A percentile compares a stretch with the other conserved stretches of the same genome.
These are phyloP conservation scores for Alternaria solani DNA, from an alignment of 2,329 filamentous ascomycete genomes.

Conservation along the genomic window DNA sequence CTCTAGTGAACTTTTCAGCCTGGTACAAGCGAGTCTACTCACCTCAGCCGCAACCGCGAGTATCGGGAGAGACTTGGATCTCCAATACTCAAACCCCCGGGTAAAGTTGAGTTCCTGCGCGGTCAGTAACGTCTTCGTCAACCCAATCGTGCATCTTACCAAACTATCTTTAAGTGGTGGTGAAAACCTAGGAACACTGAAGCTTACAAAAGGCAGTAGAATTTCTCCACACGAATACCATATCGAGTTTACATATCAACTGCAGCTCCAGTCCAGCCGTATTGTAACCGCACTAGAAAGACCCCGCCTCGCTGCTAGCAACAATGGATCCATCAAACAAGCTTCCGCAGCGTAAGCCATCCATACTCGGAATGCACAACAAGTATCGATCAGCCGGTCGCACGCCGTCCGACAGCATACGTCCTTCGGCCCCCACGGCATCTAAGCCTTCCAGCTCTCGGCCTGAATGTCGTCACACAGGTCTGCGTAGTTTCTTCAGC, in stretches of 20 bases:
- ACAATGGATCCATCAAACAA: background rate
- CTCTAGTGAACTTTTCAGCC: background rate
- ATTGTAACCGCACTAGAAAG: background rate
- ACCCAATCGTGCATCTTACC: background rate
- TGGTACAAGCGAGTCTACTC: background rate
- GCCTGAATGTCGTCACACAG: background rate
- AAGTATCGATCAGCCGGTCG: background rate
- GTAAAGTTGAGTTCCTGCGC: background rate
- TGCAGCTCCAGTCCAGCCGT: background rate
- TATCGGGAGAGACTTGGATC: background rate
- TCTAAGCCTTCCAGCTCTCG: background rate
- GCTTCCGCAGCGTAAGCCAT: constrained; percentile 2
- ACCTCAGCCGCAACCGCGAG: background rate
- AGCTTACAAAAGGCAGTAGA: background rate
- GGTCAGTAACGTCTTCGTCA: background rate
- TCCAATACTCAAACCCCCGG: background rate
- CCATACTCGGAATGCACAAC: background rate
- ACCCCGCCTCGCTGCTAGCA: background rate
- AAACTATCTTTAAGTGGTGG: background rate
- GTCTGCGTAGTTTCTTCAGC: constrained; percentile 6
- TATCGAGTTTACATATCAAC: background rate
- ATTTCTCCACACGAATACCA: background rate
- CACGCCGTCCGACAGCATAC: background rate
- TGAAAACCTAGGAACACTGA: background rate
- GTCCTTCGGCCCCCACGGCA: background rate